Conservation (phyloP, 75 land plant genomes). For the Cupressus sempervirens region DNA sequence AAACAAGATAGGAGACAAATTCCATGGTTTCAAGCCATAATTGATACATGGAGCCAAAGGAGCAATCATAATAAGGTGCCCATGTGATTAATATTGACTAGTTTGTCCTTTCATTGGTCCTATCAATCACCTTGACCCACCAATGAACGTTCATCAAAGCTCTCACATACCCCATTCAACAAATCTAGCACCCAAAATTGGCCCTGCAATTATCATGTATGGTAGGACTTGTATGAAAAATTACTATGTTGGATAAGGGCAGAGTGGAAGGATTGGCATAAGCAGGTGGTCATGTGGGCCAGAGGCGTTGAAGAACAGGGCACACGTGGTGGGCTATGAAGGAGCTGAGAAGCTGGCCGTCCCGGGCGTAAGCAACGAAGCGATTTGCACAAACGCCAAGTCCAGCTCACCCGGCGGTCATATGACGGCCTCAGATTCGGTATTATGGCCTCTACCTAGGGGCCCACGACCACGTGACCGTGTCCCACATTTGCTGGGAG, state of each 20-base stretch:
- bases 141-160: neutral
- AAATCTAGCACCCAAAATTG: neutral
- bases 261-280: neutral
- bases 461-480: conserved; percentile 10
- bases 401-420: neutral
- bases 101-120: neutral
- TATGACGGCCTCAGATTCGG: neutral
- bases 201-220: neutral
- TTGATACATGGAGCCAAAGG: neutral
- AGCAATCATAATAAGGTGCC: conserved; percentile 1
- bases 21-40: neutral
- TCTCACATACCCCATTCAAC: neutral
- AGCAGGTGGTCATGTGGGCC: neutral
- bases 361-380: conserved; percentile 7
- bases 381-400: neutral
- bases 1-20: neutral
- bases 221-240: neutral
- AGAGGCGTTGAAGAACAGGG: neutral
- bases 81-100: conserved; percentile 7
- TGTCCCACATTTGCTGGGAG: neutral
- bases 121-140: conserved; percentile 1
- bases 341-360: neutral
- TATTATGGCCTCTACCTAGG: neutral
- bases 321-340: neutral
- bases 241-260: neutral